Evolutionary conservation across 495 filamentous ascomycete species (phyloP), one percentile per base, ranked within the genome.

Genomic region (Thermothielavioides terrestris): DNA sequence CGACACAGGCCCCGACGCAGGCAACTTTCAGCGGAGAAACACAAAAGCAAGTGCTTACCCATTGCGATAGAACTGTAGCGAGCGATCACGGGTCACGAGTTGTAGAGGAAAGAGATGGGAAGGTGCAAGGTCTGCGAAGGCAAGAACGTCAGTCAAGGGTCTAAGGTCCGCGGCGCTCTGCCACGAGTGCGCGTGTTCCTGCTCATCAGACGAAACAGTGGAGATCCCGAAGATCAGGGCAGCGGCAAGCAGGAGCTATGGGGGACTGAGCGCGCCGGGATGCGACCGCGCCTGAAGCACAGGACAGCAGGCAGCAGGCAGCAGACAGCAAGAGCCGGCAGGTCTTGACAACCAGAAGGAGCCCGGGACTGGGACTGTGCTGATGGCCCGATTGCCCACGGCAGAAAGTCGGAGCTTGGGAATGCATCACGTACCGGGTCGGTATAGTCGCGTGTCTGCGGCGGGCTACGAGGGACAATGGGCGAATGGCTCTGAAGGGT

Each of bases 41-140:
- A 58, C 9, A 51, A 59, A 58, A 57, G 63, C 58, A 62, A 61
- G 63, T 57, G 65, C 71, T 74, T 75, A 74, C 72, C 72, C 71
- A 74, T 75, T 64, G 63, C 50, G 68, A 70, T 42, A 55, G 46
- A 39, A 31, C 28, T 41, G 52, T 30, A 38, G 38, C 23, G 48
- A 42, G 34, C 22, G 48, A 53, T 52, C 46, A 53, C 48, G 36
- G 32, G 21, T 32, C n/a, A n/a, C n/a, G 42, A 35, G 9, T 25
- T 41, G 34, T 52, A 36, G 42, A 45, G n/a, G 39, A 54, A 43
- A 36, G 44, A 48, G 49, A n/a, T n/a, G 31, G 61, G 59, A 66
- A 59, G 57, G 61, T 23, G 55, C 59, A 52, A 40, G 50, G 53
- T 62, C 61, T 64, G 41, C 25, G 39, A 34, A n/a, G 45, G 42